These are phyloP conservation scores for Pythium brachiatum DNA, from an alignment of 352 stramenopile genomes.

Conservation along the genomic window DNA sequence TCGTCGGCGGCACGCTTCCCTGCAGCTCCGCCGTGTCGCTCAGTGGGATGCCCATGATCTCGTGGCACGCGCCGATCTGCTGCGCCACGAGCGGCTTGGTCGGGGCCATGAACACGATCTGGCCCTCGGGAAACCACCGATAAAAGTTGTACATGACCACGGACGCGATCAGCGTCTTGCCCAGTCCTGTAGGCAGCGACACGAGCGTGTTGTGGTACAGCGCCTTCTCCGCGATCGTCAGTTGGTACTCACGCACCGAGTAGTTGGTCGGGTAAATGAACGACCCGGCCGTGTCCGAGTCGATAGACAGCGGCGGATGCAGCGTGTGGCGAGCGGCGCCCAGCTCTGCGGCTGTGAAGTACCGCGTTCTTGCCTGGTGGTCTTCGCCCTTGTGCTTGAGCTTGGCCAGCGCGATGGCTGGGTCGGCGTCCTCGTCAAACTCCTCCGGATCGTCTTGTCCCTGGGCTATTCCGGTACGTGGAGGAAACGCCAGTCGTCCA, in stretches of 20 bases:
- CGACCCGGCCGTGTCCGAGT: conserved; percentile 54
- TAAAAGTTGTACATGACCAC: conserved; percentile 99
- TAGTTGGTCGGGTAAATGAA: conserved; percentile 92
- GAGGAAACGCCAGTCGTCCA: background rate
- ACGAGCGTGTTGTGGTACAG: conserved; percentile 98
- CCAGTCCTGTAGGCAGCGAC: conserved; percentile 97
- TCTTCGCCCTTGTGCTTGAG: conserved; percentile 49
- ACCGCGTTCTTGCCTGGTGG: conserved; percentile 47
- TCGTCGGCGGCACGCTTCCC: conserved; percentile 67
- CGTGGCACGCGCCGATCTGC: conserved; percentile 96
- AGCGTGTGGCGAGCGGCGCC: conserved; percentile 10
- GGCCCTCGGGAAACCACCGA: conserved; percentile 94
- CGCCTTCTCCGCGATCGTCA: conserved; percentile 90
- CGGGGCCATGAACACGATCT: conserved; percentile 98
- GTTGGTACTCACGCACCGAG: conserved; percentile 93
- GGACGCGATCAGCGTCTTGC: conserved; percentile 99
- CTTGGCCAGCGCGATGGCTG: conserved; percentile 8
- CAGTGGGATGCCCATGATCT: conserved; percentile 94
- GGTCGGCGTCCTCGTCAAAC: conserved; percentile 1
- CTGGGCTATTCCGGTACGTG: background rate
- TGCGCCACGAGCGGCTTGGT: conserved; percentile 98
- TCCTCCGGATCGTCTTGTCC: background rate
- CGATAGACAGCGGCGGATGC: conserved; percentile 45
- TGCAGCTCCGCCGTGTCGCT: conserved; percentile 81
- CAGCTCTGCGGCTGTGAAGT: conserved; percentile 33